Percentiles rank a stretch among this genome's conserved stretches.
These are phyloP conservation scores for Suillus occidentalis DNA, from an alignment of 768 basidiomycete genomes.

Conservation along the genomic window DNA sequence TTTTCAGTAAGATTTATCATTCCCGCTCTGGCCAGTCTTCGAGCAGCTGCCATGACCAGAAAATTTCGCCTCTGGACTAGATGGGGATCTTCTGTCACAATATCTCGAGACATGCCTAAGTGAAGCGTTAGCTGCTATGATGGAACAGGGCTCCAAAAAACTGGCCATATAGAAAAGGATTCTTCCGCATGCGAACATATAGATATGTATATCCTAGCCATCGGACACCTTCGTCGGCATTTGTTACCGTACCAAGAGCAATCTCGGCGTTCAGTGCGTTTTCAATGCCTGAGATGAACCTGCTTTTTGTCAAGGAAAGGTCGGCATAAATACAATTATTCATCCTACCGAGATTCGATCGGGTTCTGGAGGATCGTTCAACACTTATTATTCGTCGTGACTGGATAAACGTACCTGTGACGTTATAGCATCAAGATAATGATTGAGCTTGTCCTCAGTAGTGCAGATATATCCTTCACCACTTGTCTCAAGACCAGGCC, in stretches of 20 bases:
- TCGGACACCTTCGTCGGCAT: constrained; percentile 78
- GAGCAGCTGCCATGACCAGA: constrained; percentile 66
- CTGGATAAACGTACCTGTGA: constrained; percentile 60
- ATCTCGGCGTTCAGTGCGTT: constrained; percentile 96
- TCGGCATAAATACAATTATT: not conserved
- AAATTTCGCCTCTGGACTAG: constrained; percentile 69
- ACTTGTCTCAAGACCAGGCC: constrained; percentile 83
- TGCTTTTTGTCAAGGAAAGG: constrained; percentile 20
- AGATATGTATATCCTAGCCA: constrained; percentile 99
- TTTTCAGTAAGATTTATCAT: constrained; percentile 81
- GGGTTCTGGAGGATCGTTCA: constrained; percentile 57
- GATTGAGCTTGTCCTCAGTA: constrained; percentile 85
- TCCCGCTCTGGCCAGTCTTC: constrained; percentile 59
- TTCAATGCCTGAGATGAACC: constrained; percentile 81
- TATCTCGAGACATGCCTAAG: constrained; percentile 73
- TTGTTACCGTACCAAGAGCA: constrained; percentile 90
- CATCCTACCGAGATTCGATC: constrained; percentile 88
- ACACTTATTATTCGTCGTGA: not conserved
- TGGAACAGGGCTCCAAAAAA: constrained; percentile 5
- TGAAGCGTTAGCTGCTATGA: constrained; percentile 11
- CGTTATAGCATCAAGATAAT: constrained; percentile 86
- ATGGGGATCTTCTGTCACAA: constrained; percentile 66
- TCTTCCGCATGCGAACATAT: constrained; percentile 91
- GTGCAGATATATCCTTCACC: constrained; percentile 98
- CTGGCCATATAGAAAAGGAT: constrained; percentile 83